Percentiles rank a stretch among this genome's conserved stretches.
Conservation (phyloP, 2,329 filamentous ascomycete genomes). For the Fusarium circinatum region DNA sequence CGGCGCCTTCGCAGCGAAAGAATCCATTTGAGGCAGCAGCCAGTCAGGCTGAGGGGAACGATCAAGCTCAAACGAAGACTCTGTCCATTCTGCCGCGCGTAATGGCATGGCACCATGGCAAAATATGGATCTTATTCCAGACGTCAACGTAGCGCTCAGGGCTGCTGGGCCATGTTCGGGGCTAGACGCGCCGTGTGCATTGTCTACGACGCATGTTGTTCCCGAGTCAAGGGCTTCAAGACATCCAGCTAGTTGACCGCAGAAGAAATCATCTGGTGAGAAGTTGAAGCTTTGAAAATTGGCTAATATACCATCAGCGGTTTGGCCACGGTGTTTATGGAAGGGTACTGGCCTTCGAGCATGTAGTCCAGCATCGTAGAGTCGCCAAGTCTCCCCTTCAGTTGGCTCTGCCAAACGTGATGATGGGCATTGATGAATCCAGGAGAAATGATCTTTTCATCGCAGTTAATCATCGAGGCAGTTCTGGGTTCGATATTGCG, state of each 20-base stretch:
- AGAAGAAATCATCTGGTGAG: background rate
- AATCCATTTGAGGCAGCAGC: conserved; percentile 3
- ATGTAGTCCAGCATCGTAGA: conserved; percentile 16
- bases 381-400: conserved; percentile 5
- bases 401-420: conserved; percentile 11
- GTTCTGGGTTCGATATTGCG: accelerated
- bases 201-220: conserved; percentile 9
- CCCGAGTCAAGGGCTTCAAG: conserved; percentile 2
- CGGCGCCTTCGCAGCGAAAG: background rate
- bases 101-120: conserved; percentile 2
- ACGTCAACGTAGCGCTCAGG: background rate
- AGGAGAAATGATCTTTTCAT: background rate
- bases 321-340: accelerated
- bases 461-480: background rate
- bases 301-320: background rate
- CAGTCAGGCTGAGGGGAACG: background rate
- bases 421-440: conserved; percentile 3
- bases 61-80: conserved; percentile 10
- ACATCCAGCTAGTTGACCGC: conserved; percentile 3
- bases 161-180: background rate
- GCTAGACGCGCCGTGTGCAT: background rate
- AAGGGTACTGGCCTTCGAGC: background rate
- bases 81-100: background rate
- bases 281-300: conserved; percentile 17
- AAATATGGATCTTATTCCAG: background rate